Conservation (phyloP, 495 filamentous ascomycete species). For the Chaetomium tenue region DNA sequence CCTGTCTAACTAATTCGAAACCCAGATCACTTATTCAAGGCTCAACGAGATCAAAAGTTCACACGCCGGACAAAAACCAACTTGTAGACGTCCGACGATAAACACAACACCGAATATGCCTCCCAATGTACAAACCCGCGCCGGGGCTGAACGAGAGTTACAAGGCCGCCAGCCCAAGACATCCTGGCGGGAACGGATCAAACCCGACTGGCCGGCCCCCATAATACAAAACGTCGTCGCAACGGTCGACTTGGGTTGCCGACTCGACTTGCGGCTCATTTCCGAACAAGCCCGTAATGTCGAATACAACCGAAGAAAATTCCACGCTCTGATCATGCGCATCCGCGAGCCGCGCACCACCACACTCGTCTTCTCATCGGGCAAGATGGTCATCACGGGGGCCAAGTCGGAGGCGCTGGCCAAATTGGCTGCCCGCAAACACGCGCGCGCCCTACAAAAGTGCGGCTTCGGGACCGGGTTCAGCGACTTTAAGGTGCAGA, state of each 20-base stretch:
- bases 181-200: conserved; percentile 9
- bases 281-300: conserved; percentile 93
- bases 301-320: conserved; percentile 96
- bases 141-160: not conserved
- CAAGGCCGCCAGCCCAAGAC: not conserved
- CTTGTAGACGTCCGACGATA: not conserved
- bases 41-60: not conserved
- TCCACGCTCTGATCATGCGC: conserved; percentile 96
- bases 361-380: conserved; percentile 90
- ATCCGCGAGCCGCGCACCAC: conserved; percentile 97
- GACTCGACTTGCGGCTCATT: conserved; percentile 91
- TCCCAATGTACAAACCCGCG: not conserved
- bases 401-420: conserved; percentile 93
- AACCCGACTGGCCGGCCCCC: conserved; percentile 27
- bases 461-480: conserved; percentile 95
- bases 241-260: conserved; percentile 93
- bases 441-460: conserved; percentile 95
- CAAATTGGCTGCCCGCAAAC: conserved; percentile 89
- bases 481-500: conserved; percentile 97
- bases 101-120: not conserved
- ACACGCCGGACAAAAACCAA: not conserved
- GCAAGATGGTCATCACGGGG: conserved; percentile 97
- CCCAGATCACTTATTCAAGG: not conserved
- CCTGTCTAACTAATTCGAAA: not conserved
- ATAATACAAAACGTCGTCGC: conserved; percentile 76